Evolutionary conservation across 2,329 filamentous ascomycete genomes (phyloP), one percentile per base, ranked within the genome.

Genomic region (Rutstroemia sp.): DNA sequence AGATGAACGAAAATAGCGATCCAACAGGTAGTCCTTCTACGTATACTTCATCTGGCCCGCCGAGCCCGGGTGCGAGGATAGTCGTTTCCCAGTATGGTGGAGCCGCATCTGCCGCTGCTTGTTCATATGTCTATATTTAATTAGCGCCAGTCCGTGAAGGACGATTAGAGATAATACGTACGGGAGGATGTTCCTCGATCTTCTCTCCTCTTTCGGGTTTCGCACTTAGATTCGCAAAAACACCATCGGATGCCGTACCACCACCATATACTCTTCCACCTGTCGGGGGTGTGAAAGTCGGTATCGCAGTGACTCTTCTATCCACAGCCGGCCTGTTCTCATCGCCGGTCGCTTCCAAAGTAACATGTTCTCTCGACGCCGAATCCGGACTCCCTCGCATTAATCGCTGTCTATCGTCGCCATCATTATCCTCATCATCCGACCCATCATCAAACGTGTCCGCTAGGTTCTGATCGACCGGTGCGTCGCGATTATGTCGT

Each of bases 61-160:
- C 88, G 62, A 94, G 83, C 55, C 92, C 94, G 0, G 94, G 94
- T 0, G 92, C 92, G 51, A 99, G 81, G 62, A 99, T 96, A 0
- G 94, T 97, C 5, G 94, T 99, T 76, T 99, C 94, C 94, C 94
- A 99, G 73, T 99, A 99, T 0, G 94, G 94, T 1, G 94, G 94
- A 48, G 94, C 94, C 23, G 91, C 88, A 72, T 99, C 94, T 44
- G 92, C 92, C 3, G 94, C 94, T 16, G 94, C 94, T 82, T 97
- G 92, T 78, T 99, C 94, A 71, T 99, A 99, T 38, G 92, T 92
- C 89, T 96, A 66, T 16, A 58, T 46, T 44, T 10, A 30, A 21
- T 66, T 25, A 62, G 37, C 41, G 49, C 47, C 14, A 27, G n/a
- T 34, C 45, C 23, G 51, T 14, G 30, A 34, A 48, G 57, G 30